These are phyloP conservation scores for Chlorella sorokiniana DNA, from an alignment of 139 green algal species.

Conservation along the genomic window DNA sequence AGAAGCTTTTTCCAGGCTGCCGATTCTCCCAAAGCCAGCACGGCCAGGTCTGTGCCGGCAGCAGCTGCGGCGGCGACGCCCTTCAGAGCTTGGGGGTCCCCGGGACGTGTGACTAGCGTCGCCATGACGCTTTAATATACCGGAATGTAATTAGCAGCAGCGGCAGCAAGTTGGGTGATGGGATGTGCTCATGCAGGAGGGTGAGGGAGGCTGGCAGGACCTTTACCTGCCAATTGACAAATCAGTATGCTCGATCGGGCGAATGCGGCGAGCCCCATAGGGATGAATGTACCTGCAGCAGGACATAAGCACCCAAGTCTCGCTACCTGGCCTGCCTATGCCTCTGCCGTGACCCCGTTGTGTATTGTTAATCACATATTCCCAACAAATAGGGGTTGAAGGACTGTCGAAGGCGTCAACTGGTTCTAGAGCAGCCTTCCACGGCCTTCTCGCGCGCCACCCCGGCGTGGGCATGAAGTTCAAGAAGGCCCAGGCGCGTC, in stretches of 20 bases:
- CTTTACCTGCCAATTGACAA: neutral
- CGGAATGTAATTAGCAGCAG: neutral
- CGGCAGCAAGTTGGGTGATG: neutral
- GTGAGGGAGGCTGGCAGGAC: too few relatives aligned
- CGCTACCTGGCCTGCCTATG: too few relatives aligned
- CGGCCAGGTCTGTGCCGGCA: neutral
- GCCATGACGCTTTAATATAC: slow-evolving; percentile 1
- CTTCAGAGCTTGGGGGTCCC: slow-evolving; percentile 70
- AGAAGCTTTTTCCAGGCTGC: slow-evolving; percentile 9
- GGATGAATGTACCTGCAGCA: too few relatives aligned
- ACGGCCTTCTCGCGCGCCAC: neutral
- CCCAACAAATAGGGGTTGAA: neutral
- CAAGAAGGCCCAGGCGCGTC: slow-evolving; percentile 3
- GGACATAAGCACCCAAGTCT: too few relatives aligned
- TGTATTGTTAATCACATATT: neutral
- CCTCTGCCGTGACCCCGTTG: too few relatives aligned
- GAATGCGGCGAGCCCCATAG: too few relatives aligned
- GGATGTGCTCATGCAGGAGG: neutral
- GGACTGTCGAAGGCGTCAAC: too few relatives aligned
- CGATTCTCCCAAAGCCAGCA: slow-evolving; percentile 1
- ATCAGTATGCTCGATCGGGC: too few relatives aligned
- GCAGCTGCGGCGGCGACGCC: slow-evolving; percentile 43
- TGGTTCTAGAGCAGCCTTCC: too few relatives aligned
- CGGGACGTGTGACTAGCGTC: slow-evolving; percentile 47
- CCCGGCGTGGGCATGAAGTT: neutral